phyloP scores from a whole-genome alignment of 2,329 filamentous ascomycete species.

The Dactylellina leptospora region DNA sequence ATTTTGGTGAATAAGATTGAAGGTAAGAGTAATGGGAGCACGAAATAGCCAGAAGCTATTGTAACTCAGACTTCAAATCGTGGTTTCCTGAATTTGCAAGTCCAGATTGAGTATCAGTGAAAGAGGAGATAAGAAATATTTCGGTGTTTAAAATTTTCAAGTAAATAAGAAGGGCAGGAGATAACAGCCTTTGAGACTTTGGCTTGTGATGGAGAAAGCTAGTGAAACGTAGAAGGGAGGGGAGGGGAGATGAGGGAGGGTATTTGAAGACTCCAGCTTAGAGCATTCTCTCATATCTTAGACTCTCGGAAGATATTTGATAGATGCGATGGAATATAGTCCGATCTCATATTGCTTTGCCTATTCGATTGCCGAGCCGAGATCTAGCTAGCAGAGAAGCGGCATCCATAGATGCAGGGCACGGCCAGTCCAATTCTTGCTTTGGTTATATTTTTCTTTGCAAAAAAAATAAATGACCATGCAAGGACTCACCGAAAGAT shows the following conservation, averaged over 20 bases:
- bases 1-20: conserved; percentile 6
- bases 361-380: conserved; percentile 47
- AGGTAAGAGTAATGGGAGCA: conserved; percentile 36
- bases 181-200: conserved; percentile 27
- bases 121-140: conserved; percentile 41
- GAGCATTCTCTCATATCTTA: conserved; percentile 43
- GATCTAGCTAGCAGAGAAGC: conserved; percentile 25
- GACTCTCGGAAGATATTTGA: conserved; percentile 41
- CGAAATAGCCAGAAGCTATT: conserved; percentile 16
- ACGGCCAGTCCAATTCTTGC: conserved; percentile 14
- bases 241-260: conserved; percentile 52
- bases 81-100: conserved; percentile 26
- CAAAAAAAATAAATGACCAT: conserved; percentile 15
- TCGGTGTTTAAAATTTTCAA: conserved; percentile 34
- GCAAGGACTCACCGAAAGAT: conserved; percentile 31
- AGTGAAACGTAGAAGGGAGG: conserved; percentile 49
- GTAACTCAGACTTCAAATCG: conserved; percentile 7
- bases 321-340: conserved; percentile 30
- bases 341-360: conserved; percentile 32
- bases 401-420: no score
- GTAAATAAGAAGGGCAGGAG: conserved; percentile 31
- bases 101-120: conserved; percentile 3
- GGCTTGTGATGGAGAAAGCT: conserved; percentile 47
- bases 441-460: conserved; percentile 25
- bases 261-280: conserved; percentile 51